Evolutionary conservation across 148 eudicot species (phyloP).

Genomic region (Vaccinium darrowii): DNA sequence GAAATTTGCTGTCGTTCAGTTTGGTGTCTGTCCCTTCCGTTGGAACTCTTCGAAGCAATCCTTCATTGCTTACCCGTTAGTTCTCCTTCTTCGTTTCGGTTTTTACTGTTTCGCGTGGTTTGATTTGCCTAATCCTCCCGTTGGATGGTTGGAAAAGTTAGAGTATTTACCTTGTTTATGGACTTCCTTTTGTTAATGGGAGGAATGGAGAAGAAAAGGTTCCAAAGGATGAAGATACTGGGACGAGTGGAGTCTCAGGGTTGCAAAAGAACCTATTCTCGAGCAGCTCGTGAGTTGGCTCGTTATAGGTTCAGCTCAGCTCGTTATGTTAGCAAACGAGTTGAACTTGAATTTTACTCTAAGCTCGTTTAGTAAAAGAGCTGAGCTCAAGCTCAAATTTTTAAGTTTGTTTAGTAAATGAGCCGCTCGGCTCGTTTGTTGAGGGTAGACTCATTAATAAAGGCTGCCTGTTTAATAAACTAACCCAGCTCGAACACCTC

Average conservation of each 20-base stretch:
- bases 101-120: neutral
- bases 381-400: neutral
- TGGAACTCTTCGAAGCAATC: slow-evolving; percentile 55
- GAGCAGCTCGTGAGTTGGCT: neutral
- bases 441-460: neutral
- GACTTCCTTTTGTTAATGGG: neutral
- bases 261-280: neutral
- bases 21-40: slow-evolving; percentile 95
- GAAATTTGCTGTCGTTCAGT: slow-evolving; percentile 87
- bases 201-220: neutral
- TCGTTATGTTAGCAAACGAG: neutral
- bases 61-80: slow-evolving; percentile 88
- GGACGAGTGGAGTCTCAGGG: neutral
- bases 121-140: neutral
- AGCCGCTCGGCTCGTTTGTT: neutral
- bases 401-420: neutral
- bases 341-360: neutral
- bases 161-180: neutral
- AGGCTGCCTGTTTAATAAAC: neutral
- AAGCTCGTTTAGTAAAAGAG: neutral
- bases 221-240: neutral
- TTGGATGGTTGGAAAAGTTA: neutral
- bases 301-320: neutral
- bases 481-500: neutral
- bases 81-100: slow-evolving; percentile 9